phyloP scores from a whole-genome alignment of 2,329 filamentous ascomycete species.

The Diplodia sapinea region DNA sequence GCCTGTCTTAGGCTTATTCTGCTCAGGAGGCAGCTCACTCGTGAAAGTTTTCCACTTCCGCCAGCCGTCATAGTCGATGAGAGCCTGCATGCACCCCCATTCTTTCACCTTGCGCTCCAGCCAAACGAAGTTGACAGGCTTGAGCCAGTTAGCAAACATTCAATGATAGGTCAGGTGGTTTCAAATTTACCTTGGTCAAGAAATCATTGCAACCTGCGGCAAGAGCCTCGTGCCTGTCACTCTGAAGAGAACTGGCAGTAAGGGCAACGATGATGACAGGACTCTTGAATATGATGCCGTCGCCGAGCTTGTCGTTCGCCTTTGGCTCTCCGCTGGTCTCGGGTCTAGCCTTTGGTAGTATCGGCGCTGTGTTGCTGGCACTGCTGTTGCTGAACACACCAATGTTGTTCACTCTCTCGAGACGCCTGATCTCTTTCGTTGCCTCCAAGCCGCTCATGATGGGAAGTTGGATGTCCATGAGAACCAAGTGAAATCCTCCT shows the following conservation, averaged over 20 bases:
- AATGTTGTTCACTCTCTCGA: constrained; percentile 90
- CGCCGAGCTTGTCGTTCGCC: constrained; percentile 70
- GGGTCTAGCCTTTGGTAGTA: constrained; percentile 30
- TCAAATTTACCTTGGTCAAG: constrained; percentile 79
- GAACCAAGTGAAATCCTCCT: constrained; percentile 91
- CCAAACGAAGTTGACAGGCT: constrained; percentile 98
- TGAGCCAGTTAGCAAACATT: constrained; percentile 22
- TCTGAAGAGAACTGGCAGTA: constrained; percentile 92
- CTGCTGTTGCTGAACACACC: constrained; percentile 73
- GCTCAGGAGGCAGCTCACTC: constrained; percentile 42
- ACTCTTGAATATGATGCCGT: constrained; percentile 79
- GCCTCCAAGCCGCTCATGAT: constrained; percentile 96
- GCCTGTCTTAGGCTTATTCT: constrained; percentile 38
- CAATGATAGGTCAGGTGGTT: neutral
- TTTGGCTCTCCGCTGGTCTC: constrained; percentile 34
- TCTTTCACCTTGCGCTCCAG: constrained; percentile 97
- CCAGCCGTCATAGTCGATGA: constrained; percentile 99
- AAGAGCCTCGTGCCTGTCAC: constrained; percentile 91
- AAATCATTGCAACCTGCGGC: constrained; percentile 98
- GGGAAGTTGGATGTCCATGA: constrained; percentile 98
- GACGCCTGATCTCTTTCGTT: constrained; percentile 87
- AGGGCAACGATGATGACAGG: constrained; percentile 97
- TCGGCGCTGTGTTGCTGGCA: constrained; percentile 24
- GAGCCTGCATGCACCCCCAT: constrained; percentile 99
- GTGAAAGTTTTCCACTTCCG: constrained; percentile 90